phyloP scores from a whole-genome alignment of 352 stramenopile species.

The Phytophthora sp. region DNA sequence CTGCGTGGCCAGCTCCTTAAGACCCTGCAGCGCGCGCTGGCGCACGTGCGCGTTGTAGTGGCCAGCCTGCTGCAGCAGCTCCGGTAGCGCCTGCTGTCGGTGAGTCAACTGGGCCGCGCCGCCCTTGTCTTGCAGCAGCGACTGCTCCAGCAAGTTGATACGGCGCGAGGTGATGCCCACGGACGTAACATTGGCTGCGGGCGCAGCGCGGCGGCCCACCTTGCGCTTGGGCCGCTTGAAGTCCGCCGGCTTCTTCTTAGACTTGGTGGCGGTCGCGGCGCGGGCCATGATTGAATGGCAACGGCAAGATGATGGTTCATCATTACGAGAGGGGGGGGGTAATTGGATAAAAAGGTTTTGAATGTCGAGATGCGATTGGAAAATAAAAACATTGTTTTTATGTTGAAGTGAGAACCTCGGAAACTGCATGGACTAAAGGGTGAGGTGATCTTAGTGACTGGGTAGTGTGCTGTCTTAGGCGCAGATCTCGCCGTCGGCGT shows the following conservation, averaged over 20 bases:
- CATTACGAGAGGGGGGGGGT: not conserved
- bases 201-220: constrained; percentile 71
- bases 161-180: constrained; percentile 76
- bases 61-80: constrained; percentile 67
- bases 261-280: constrained; percentile 49
- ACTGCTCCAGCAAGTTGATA: constrained; percentile 87
- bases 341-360: constrained; percentile 5
- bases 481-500: constrained; percentile 22
- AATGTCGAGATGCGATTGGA: not conserved
- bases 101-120: constrained; percentile 65
- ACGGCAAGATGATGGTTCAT: not conserved
- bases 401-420: not conserved
- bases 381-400: not conserved
- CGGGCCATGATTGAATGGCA: constrained; percentile 49
- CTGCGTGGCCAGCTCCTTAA: constrained; percentile 65
- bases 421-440: too few relatives aligned
- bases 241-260: constrained; percentile 88
- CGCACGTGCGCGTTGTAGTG: constrained; percentile 88
- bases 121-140: constrained; percentile 72
- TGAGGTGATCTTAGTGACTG: too few relatives aligned
- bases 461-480: too few relatives aligned
- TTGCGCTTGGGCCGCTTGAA: constrained; percentile 91
- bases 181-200: constrained; percentile 79
- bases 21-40: constrained; percentile 67
- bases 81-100: constrained; percentile 66